A percentile compares a stretch with the other conserved stretches of the same genome.
phyloP scores from a whole-genome alignment of 31 red algal genomes.

The Porphyra umbilicalis region DNA sequence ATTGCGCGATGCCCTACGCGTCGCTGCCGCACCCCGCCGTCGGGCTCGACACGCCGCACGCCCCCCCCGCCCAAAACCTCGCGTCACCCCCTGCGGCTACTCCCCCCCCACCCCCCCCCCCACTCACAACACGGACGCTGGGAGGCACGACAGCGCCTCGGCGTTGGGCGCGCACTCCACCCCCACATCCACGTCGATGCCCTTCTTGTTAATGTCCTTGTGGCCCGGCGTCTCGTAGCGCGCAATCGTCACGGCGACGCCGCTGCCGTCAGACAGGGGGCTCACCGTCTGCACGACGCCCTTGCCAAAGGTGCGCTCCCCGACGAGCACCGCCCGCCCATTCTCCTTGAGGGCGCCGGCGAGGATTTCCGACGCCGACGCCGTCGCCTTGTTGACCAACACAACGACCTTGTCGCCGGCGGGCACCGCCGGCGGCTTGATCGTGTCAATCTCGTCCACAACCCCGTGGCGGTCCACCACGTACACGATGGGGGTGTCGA shows the following conservation, averaged over 20 bases:
- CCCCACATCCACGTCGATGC: conserved; percentile 59
- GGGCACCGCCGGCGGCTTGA: conserved; percentile 16
- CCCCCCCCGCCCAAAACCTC: no score
- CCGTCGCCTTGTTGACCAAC: conserved; percentile 84
- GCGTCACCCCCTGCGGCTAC: not conserved
- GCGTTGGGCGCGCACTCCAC: conserved; percentile 34
- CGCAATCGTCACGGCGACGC: conserved; percentile 79
- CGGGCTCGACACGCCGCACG: no score
- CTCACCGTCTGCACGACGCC: conserved; percentile 96
- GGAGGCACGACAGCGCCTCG: conserved; percentile 55
- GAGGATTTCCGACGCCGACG: conserved; percentile 95
- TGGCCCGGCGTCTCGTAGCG: conserved; percentile 83
- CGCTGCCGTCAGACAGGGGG: conserved; percentile 83
- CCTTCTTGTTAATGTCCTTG: conserved; percentile 89
- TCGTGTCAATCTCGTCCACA: conserved; percentile 48
- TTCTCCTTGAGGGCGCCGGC: conserved; percentile 92
- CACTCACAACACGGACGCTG: not conserved
- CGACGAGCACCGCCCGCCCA: conserved; percentile 59
- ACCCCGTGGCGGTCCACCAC: conserved; percentile 69
- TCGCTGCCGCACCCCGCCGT: no score
- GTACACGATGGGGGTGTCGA: conserved; percentile 65
- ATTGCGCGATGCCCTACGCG: no score
- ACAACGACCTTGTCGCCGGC: conserved; percentile 46
- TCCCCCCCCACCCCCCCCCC: not conserved
- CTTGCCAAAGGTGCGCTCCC: conserved; percentile 95